Percentiles rank a stretch among this genome's conserved stretches.
phyloP scores from a whole-genome alignment of 805 yeast genomes.

The Metschnikowia corniflorae region DNA sequence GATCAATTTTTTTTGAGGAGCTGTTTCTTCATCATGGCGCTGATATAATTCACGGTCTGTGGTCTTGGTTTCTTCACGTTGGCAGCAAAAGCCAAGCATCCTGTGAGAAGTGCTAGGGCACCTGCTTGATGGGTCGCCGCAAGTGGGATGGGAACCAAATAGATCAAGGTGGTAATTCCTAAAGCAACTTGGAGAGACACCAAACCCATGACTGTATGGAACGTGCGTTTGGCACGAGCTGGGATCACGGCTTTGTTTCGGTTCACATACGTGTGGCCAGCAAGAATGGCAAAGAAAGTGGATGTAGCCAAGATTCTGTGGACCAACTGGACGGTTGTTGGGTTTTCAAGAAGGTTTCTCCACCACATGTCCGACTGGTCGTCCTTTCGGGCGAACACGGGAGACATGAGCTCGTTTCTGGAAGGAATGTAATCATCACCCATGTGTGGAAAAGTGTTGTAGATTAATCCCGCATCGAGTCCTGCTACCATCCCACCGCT shows the following conservation, averaged over 20 bases:
- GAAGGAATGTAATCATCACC: constrained; percentile 81
- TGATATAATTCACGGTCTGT: constrained; percentile 28
- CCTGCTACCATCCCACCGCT: constrained; percentile 99
- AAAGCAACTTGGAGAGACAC: constrained; percentile 78
- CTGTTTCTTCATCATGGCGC: constrained; percentile 27
- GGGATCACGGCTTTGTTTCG: constrained; percentile 54
- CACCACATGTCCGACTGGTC: constrained; percentile 77
- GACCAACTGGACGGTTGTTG: constrained; percentile 88
- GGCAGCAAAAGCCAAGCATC: constrained; percentile 52
- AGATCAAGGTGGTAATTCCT: constrained; percentile 82
- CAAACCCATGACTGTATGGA: constrained; percentile 75
- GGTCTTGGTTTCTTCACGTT: constrained; percentile 38
- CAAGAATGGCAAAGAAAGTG: constrained; percentile 70
- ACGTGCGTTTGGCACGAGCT: constrained; percentile 49
- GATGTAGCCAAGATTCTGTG: constrained; percentile 84
- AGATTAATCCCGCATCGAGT: constrained; percentile 93
- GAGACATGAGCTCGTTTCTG: constrained; percentile 71
- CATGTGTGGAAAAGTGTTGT: constrained; percentile 96
- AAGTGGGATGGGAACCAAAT: constrained; percentile 85
- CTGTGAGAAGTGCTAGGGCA: constrained; percentile 82
- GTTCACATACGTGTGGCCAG: constrained; percentile 64
- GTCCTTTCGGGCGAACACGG: constrained; percentile 60
- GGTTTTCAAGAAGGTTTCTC: constrained; percentile 93
- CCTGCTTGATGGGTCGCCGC: constrained; percentile 98
- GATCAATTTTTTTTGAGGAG: constrained; percentile 9